These are phyloP conservation scores for Gaertneriomyces sp. DNA, from an alignment of 192 early-diverging fungal genomes.

Conservation along the genomic window DNA sequence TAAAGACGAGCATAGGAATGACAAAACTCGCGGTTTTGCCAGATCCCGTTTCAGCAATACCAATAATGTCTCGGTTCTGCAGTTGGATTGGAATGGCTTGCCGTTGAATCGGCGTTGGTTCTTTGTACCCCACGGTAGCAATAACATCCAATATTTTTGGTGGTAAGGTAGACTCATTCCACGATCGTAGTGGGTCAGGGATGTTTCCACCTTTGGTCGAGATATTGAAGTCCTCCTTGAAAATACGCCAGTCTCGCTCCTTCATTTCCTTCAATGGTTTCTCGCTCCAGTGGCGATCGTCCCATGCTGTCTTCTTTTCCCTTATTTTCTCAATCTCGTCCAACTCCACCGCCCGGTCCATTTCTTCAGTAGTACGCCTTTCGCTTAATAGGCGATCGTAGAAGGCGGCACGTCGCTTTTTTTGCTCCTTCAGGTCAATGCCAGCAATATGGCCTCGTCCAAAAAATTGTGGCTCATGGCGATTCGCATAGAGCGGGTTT, in stretches of 20 bases:
- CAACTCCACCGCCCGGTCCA: conserved; percentile 55
- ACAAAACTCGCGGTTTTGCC: conserved; percentile 96
- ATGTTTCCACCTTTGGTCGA: conserved; percentile 90
- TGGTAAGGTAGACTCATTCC: conserved; percentile 80
- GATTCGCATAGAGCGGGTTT: conserved; percentile 82
- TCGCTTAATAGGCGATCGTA: conserved; percentile 59
- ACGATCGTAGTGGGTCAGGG: conserved; percentile 83
- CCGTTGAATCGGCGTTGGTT: conserved; percentile 95
- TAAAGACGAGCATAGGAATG: conserved; percentile 92
- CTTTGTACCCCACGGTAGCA: conserved; percentile 79
- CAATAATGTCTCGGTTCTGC: conserved; percentile 68
- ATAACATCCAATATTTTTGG: conserved; percentile 70
- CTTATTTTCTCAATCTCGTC: conserved; percentile 57
- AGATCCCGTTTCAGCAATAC: conserved; percentile 69
- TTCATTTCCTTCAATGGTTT: conserved; percentile 88
- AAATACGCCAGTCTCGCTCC: conserved; percentile 99
- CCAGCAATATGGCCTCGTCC: conserved; percentile 86
- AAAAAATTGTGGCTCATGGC: conserved; percentile 66
- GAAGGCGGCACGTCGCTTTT: conserved; percentile 60
- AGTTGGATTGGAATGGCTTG: conserved; percentile 96
- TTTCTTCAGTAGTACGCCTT: conserved; percentile 55
- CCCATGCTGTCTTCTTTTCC: conserved; percentile 70
- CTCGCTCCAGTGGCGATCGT: conserved; percentile 93
- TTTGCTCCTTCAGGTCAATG: conserved; percentile 75
- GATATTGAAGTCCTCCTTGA: conserved; percentile 97